Base-by-base conservation (phyloP, 1,139 yeast genomes). In the Kluyveromyces marxianus region DNA sequence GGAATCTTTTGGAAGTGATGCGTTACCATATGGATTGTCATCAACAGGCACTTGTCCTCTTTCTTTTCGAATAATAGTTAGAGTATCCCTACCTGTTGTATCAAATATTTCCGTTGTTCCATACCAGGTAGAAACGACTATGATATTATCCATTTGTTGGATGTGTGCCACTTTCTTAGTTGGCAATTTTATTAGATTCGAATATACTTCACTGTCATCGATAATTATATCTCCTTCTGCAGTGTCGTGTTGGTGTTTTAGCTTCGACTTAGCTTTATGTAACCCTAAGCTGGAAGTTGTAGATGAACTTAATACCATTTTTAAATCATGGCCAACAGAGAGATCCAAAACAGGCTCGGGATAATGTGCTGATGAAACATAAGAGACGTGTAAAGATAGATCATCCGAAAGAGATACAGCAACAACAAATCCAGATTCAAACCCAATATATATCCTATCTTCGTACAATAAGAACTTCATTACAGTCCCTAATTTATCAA, bases 261-360 rank as follows among this genome's bases (percentile, higher is more conserved):
- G 25, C 25, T 7, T 29, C 8, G 7, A 6, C 5, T 28, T 33
- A 14, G 30, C 10, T 14, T 10, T 29, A 39, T 52, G 55, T 14
- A 47, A 42, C 7, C 54, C 54, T 26, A 54, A 33, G 5, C 37
- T 36, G 7, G 46, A 40, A 21, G 42, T 48, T 8, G 46, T 48
- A 7, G 55, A 50, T 3, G 53, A 46, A 42, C 53, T 49, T 24
- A 44, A 35, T 2, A 52, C 41, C 29, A 37, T 33, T n/a, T 29
- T 24, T 4, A 36, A 25, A 4, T 47, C 44, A 29, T 24, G 31
- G 25, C 50, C 29, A 25, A 37, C 30, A 14, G 43, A 39, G 28
- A 62, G 39, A 35, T 53, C 54, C 24, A 62, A 48, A 6, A 61
- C 53, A 4, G 65, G 66, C 4, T 61, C 53, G 7, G 65, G 65